Base-by-base conservation (phyloP, 805 yeast species). In the Wilhelminamyces savonicus region DNA sequence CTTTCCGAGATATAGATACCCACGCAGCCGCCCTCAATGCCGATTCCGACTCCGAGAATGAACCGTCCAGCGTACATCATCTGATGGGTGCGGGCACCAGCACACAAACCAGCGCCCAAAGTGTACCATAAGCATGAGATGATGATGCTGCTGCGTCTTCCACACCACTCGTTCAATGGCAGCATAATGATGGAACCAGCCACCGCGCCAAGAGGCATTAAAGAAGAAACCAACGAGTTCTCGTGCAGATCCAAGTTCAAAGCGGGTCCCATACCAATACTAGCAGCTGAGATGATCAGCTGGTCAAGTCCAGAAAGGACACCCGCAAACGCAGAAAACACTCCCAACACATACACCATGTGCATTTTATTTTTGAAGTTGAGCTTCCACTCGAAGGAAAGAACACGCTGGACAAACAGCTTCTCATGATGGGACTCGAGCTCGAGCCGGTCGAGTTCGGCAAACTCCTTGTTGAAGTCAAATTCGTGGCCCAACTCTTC, bases 141-240 rank as follows among this genome's bases (percentile, higher is more conserved):
- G 31, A 75, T 61, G 43, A 77, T 64, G 7, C 81, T 58, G 35
- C 59, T 52, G 39, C 74, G 66, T 50, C 83, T 67, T 12, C 84
- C 83, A 26, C 74, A 55, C 32, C 32, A 50, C 44, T 73, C 76
- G 45, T 69, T 74, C 38, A 73, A 51, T 3, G 82, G 82, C 3
- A 81, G 66, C 64, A 78, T 63, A 34, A 74, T 45, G 23, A 78
- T 56, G 33, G 80, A 71, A 27, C 85, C 84, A 17, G 69, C 68
- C 52, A 77, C 69, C 20, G 81, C 83, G 40, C 83, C 84, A 26
- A 78, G 53, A n/a, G 84, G 83, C 79, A 77, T 74, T 31, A 74
- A 61, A 17, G 79, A 61, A 22, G 74, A 64, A 13, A 76, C 69
- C 36, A 76, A 59, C 2, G 82, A 76, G 29, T 56, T 57, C 40